These are phyloP conservation scores for Alternaria arborescens DNA, from an alignment of 2,329 filamentous ascomycete genomes.

Conservation along the genomic window DNA sequence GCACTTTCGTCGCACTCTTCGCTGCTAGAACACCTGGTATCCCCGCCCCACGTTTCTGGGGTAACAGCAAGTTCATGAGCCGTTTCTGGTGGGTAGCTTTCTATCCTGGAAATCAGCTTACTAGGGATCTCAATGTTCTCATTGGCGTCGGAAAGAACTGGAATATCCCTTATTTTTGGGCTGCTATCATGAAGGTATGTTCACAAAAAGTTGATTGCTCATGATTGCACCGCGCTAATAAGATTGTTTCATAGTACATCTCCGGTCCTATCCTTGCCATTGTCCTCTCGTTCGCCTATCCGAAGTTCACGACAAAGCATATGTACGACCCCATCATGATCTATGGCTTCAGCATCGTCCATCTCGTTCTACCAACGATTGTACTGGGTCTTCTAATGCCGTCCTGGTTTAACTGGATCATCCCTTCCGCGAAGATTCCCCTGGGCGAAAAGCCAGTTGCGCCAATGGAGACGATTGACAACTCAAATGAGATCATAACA, in stretches of 20 bases:
- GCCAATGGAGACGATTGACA: slow-evolving; percentile 12
- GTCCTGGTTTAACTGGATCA: slow-evolving; percentile 1
- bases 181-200: slow-evolving; percentile 23
- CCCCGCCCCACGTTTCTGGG: slow-evolving; percentile 53
- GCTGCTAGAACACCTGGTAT: slow-evolving; percentile 54
- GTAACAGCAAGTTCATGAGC: slow-evolving; percentile 20
- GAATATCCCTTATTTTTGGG: slow-evolving; percentile 61
- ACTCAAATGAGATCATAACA: slow-evolving; percentile 1
- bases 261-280: slow-evolving; percentile 34
- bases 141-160: slow-evolving; percentile 62
- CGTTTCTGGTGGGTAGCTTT: slow-evolving; percentile 57
- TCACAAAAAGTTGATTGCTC: too few relatives aligned
- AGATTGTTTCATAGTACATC: slow-evolving; percentile 20
- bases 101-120: slow-evolving; percentile 64
- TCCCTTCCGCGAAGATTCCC: neutral
- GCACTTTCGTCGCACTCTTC: slow-evolving; percentile 46
- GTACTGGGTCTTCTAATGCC: neutral
- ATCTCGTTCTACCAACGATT: slow-evolving; percentile 11
- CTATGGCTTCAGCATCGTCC: slow-evolving; percentile 32
- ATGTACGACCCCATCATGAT: slow-evolving; percentile 37
- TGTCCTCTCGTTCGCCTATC: slow-evolving; percentile 35
- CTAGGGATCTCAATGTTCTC: slow-evolving; percentile 62
- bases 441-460: slow-evolving; percentile 10
- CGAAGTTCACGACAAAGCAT: slow-evolving; percentile 23
- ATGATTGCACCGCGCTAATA: too few relatives aligned